phyloP scores from a whole-genome alignment of 768 basidiomycete species.

The Pholiota conissans region DNA sequence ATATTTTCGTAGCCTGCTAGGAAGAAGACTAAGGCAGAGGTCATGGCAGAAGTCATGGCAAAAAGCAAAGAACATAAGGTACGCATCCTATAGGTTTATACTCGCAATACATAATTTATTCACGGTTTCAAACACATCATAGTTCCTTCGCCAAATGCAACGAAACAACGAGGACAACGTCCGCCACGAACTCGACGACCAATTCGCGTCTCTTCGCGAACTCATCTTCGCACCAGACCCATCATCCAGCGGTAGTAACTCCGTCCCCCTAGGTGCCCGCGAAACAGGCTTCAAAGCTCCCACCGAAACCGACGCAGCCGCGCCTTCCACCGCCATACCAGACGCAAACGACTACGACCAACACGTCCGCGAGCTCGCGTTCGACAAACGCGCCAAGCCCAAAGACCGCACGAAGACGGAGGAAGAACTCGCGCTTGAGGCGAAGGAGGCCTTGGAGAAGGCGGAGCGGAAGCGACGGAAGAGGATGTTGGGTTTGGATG shows the following conservation, averaged over 20 bases:
- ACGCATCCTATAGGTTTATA: constrained; percentile 18
- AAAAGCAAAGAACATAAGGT: constrained; percentile 98
- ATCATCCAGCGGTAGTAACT: constrained; percentile 38
- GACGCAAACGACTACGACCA: constrained; percentile 83
- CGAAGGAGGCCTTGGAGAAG: constrained; percentile 82
- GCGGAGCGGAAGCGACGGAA: constrained; percentile 76
- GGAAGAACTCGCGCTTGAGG: constrained; percentile 88
- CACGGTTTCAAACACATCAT: not conserved
- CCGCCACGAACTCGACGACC: constrained; percentile 85
- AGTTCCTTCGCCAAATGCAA: constrained; percentile 89
- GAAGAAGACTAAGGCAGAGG: constrained; percentile 92
- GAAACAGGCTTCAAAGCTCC: constrained; percentile 17
- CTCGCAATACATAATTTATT: not conserved
- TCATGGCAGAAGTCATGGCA: constrained; percentile 97
- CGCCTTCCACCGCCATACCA: constrained; percentile 20
- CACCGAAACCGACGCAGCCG: constrained; percentile 17
- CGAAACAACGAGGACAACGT: constrained; percentile 83
- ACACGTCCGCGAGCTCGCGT: constrained; percentile 88
- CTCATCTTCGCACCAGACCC: constrained; percentile 65
- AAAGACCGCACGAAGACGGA: constrained; percentile 97
- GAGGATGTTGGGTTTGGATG: constrained; percentile 85
- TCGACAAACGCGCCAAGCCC: constrained; percentile 90
- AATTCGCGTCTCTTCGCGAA: constrained; percentile 78
- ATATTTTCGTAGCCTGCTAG: constrained; percentile 58
- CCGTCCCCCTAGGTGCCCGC: constrained; percentile 30